Base-by-base conservation (phyloP, 495 filamentous ascomycete genomes). In the Podospora anserina region DNA sequence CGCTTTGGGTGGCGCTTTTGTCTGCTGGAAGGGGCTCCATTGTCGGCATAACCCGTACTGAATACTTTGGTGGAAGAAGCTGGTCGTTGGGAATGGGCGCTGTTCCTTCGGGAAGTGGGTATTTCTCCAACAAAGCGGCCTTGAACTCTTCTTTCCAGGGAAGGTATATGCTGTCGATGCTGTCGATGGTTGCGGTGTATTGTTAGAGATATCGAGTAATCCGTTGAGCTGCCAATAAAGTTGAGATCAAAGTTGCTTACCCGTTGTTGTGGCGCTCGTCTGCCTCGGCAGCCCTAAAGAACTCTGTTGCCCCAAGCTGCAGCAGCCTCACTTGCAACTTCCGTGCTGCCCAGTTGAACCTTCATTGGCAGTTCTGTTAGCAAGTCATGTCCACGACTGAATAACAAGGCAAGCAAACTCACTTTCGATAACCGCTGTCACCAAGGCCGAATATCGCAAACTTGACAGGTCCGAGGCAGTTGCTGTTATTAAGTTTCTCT, bases 241-340 rank as follows among this genome's bases (percentile, higher is more conserved):
- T 4, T 62, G 49, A 54, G 5, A 18, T 49, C 20, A 57, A 63
- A 27, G 64, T 59, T 28, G 65, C 87, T 75, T 77, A 96, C 91
- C 95, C 95, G 83, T 97, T 93, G 53, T 89, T 86, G 85, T 97
- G 91, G 73, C 94, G 91, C 69, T 97, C 93, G 76, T 99, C 96
- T 54, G 88, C 92, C 76, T 98, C 95, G 2, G 91, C 94, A 56
- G 88, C 83, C 26, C 87, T 86, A 71, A 89, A 90, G 69, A 93
- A 84, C 66, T 94, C 89, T 57, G 84, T 83, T 5, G 92, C 96
- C 1, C 95, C 93, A 6, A 99, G 84, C 76, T 98, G 95, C 53
- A 90, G 71, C 27, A 99, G 83, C 55, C 95, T 85, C 73, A 92
- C 94, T 76, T 92, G 88, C 32, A 99, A 81, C 80, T 97, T 98